Evolutionary conservation across 164 flowering plant species (phyloP).

Genomic region (Magnolia officinalis): DNA sequence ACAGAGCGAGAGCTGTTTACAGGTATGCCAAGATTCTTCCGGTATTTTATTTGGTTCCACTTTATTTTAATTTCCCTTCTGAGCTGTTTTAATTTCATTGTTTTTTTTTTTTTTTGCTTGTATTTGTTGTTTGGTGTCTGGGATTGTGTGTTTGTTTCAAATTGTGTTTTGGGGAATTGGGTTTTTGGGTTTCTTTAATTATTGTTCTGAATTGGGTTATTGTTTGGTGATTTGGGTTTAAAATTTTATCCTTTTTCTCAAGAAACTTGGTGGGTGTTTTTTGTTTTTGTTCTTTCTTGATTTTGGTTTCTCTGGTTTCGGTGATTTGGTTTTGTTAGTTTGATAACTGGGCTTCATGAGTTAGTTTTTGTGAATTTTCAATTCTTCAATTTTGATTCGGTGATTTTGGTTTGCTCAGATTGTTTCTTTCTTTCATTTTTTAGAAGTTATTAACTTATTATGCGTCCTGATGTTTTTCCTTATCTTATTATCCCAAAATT

Average conservation of each 20-base stretch:
- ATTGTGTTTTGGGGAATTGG: not conserved
- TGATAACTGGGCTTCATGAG: not conserved
- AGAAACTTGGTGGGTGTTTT: not conserved
- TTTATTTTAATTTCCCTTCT: not conserved
- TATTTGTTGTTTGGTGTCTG: not conserved
- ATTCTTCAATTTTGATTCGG: no score
- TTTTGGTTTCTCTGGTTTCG: not conserved
- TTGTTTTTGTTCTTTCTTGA: not conserved
- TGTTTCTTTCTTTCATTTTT: no score
- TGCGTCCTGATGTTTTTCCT: no score
- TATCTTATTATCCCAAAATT: no score
- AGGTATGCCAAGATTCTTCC: not conserved
- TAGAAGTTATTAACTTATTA: not conserved
- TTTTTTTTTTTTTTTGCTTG: not conserved
- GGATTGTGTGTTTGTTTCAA: not conserved
- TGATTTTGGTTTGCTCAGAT: no score
- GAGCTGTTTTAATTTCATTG: not conserved
- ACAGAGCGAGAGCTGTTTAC: constrained; percentile 1
- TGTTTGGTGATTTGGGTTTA: not conserved
- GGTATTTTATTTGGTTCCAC: not conserved
- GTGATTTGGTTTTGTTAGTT: not conserved
- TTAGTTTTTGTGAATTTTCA: not conserved
- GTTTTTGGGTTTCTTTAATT: not conserved
- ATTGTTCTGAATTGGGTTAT: not conserved
- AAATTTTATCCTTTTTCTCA: not conserved